phyloP scores from a whole-genome alignment of 345 rosid genomes.

The Viola odorata region DNA sequence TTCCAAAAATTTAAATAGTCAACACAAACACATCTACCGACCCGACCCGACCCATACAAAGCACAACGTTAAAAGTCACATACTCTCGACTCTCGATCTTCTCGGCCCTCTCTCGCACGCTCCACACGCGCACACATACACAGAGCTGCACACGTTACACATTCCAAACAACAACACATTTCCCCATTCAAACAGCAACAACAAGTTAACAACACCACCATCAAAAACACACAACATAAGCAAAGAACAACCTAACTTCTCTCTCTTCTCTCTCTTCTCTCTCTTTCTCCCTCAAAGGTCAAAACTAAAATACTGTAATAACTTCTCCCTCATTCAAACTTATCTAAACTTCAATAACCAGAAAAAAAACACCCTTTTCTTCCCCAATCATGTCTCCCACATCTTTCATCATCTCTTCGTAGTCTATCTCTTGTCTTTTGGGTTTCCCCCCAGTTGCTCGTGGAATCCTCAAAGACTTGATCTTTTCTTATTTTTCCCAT shows the following conservation, averaged over 20 bases:
- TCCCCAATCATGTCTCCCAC: neutral
- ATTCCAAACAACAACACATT: too few species aligned
- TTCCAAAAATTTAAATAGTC: too few species aligned
- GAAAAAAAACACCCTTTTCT: neutral
- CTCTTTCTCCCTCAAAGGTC: neutral
- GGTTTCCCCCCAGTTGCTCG: constrained; percentile 50
- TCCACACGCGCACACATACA: too few species aligned
- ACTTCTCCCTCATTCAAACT: neutral
- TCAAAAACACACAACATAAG: neutral
- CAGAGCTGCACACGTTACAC: too few species aligned
- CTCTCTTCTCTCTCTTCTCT: neutral
- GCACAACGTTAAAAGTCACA: too few species aligned
- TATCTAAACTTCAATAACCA: neutral
- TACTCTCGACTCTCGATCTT: too few species aligned
- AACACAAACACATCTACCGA: too few species aligned
- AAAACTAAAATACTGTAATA: neutral
- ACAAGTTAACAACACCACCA: neutral
- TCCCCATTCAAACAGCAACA: too few species aligned
- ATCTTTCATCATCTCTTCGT: neutral
- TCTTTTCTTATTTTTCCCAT: neutral
- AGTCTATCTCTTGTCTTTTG: neutral
- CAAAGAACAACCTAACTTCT: neutral
- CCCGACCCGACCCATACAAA: too few species aligned
- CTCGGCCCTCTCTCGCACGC: too few species aligned
- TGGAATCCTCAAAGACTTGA: neutral